Evolutionary conservation across 805 yeast species (phyloP).

Genomic region (Starmerella roubikii): DNA sequence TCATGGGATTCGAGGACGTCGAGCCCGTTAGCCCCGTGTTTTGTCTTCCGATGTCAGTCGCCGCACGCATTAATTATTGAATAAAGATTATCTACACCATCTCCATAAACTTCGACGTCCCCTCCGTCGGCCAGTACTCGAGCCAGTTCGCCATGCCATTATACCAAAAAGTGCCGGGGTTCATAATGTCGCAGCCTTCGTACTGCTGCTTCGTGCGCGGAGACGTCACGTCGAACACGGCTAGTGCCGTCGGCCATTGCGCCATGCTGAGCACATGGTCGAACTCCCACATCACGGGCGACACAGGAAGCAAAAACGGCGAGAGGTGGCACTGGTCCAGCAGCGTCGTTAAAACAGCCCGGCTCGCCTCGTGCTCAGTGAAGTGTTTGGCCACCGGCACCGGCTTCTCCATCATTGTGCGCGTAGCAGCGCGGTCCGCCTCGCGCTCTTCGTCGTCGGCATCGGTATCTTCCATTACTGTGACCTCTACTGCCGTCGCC

Average conservation of each 20-base stretch:
- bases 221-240: slow-evolving; percentile 58
- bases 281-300: slow-evolving; percentile 56
- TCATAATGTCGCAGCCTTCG: slow-evolving; percentile 68
- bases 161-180: slow-evolving; percentile 46
- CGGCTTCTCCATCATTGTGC: slow-evolving; percentile 3
- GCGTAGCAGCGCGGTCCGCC: slow-evolving; percentile 10
- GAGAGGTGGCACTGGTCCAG: slow-evolving; percentile 79
- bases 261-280: slow-evolving; percentile 57
- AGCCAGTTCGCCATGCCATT: slow-evolving; percentile 43
- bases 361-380: slow-evolving; percentile 25
- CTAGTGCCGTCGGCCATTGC: slow-evolving; percentile 57
- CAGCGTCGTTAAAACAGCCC: slow-evolving; percentile 58
- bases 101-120: slow-evolving; percentile 28
- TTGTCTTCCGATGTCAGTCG: slow-evolving; percentile 48
- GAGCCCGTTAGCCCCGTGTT: slow-evolving; percentile 69
- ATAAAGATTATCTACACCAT: not conserved
- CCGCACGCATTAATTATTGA: slow-evolving; percentile 4
- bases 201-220: slow-evolving; percentile 63
- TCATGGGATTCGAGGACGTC: slow-evolving; percentile 50
- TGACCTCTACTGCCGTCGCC: not conserved
- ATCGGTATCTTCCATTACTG: no score
- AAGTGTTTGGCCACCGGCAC: slow-evolving; percentile 3
- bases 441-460: slow-evolving; percentile 17
- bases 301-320: slow-evolving; percentile 51
- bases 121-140: slow-evolving; percentile 56